Conservation (phyloP, 495 filamentous ascomycete species). For the Recurvomyces mirabilis region DNA sequence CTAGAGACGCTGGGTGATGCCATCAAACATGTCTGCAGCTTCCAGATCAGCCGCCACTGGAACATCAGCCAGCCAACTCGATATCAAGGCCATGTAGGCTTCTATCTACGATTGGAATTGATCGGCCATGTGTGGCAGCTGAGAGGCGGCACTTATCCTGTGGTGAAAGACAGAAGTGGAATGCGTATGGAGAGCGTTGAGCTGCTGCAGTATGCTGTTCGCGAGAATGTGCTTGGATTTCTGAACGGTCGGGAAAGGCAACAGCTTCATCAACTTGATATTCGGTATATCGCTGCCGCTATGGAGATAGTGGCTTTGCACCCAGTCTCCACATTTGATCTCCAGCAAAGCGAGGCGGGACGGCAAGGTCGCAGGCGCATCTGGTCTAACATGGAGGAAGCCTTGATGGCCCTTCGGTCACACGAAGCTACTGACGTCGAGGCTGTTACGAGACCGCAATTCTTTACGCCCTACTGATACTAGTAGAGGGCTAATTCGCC, state of each 20-base stretch:
- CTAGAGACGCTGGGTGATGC: not conserved
- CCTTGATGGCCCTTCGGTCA: not conserved
- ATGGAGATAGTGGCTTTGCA: conserved; percentile 10
- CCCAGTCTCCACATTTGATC: conserved; percentile 6
- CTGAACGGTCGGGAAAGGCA: not conserved
- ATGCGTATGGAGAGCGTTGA: conserved; percentile 7
- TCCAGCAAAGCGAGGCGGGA: conserved; percentile 4
- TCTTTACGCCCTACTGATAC: too few species aligned
- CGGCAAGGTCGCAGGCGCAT: not conserved
- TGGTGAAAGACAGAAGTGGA: conserved; percentile 8
- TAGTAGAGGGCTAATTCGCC: too few species aligned
- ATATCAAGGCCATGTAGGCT: conserved; percentile 18
- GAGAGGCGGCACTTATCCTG: conserved; percentile 13
- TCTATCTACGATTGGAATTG: conserved; percentile 7
- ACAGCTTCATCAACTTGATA: not conserved
- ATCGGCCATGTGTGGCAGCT: not conserved
- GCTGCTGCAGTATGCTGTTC: conserved; percentile 1
- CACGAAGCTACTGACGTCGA: too few species aligned
- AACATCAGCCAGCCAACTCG: conserved; percentile 2
- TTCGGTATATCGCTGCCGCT: conserved; percentile 5
- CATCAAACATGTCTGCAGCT: conserved; percentile 2
- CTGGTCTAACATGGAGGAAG: not conserved
- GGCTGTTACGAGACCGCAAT: too few species aligned
- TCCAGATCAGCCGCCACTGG: conserved; percentile 19
- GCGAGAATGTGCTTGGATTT: not conserved